These are phyloP conservation scores for Adansonia gregorii DNA, from an alignment of 441 rosid genomes.

Conservation along the genomic window DNA sequence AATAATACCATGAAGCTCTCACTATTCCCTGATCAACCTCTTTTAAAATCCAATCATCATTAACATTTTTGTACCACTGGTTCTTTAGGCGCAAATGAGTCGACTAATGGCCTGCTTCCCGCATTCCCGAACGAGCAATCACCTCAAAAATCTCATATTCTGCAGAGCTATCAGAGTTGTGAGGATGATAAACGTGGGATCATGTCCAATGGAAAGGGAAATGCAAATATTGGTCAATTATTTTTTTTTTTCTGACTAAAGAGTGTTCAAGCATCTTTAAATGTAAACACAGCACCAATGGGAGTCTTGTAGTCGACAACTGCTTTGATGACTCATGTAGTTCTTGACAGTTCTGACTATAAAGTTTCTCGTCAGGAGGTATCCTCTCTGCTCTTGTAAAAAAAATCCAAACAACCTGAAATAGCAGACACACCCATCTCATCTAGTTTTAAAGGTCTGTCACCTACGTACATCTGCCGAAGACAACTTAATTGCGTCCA, in stretches of 20 bases:
- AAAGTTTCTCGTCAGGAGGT: conserved; percentile 75
- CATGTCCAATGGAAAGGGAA: conserved; percentile 82
- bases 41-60: conserved; percentile 73
- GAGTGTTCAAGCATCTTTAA: conserved; percentile 82
- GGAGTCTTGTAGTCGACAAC: conserved; percentile 75
- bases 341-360: conserved; percentile 74
- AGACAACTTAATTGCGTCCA: conserved; percentile 47
- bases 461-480: conserved; percentile 31
- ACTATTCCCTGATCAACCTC: conserved; percentile 82
- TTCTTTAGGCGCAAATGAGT: conserved; percentile 66
- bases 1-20: conserved; percentile 79
- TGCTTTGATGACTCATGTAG: conserved; percentile 68
- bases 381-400: conserved; percentile 78
- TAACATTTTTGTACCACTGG: conserved; percentile 80
- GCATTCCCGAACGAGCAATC: conserved; percentile 75
- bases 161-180: conserved; percentile 48
- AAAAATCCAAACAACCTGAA: conserved; percentile 67
- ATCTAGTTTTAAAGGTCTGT: conserved; percentile 47
- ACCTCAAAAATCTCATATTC: conserved; percentile 85
- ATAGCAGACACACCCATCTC: conserved; percentile 55
- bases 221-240: conserved; percentile 69
- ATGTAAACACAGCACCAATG: conserved; percentile 71
- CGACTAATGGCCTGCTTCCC: conserved; percentile 83
- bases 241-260: conserved; percentile 45
- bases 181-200: conserved; percentile 71